phyloP scores from a whole-genome alignment of 768 basidiomycete genomes.

The Boletus rex-veris region DNA sequence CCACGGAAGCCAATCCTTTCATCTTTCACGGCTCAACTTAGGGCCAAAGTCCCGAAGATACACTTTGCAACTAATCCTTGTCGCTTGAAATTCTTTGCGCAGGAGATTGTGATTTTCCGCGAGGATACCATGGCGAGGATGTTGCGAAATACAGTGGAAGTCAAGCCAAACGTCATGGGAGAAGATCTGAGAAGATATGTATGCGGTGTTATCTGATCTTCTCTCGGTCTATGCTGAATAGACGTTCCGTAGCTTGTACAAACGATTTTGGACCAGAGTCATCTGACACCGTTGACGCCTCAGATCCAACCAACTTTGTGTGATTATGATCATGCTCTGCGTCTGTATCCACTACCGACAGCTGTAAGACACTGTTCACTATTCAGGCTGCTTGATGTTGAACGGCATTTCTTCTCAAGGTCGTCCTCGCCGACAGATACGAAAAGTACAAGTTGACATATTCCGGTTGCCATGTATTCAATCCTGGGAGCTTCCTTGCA shows the following conservation, averaged over 20 bases:
- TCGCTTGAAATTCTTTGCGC: slow-evolving; percentile 90
- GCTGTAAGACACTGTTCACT: slow-evolving; percentile 51
- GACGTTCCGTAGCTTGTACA: slow-evolving; percentile 72
- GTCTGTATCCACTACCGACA: slow-evolving; percentile 92
- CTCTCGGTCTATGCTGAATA: not conserved
- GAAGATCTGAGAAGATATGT: slow-evolving; percentile 89
- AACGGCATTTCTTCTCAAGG: slow-evolving; percentile 39
- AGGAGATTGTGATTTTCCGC: slow-evolving; percentile 91
- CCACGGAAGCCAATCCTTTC: slow-evolving; percentile 82
- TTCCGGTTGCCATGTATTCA: slow-evolving; percentile 98
- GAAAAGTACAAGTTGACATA: slow-evolving; percentile 96
- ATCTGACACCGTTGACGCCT: slow-evolving; percentile 83
- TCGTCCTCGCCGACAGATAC: slow-evolving; percentile 94
- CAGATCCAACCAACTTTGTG: slow-evolving; percentile 83
- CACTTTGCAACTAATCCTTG: slow-evolving; percentile 91
- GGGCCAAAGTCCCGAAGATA: slow-evolving; percentile 69
- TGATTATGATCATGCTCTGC: slow-evolving; percentile 88
- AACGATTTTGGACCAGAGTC: slow-evolving; percentile 91
- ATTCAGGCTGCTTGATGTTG: not conserved
- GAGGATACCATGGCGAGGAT: slow-evolving; percentile 93
- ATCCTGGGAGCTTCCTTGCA: slow-evolving; percentile 89
- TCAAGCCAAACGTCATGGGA: slow-evolving; percentile 75
- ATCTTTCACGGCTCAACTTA: slow-evolving; percentile 66
- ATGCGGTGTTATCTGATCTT: slow-evolving; percentile 29
- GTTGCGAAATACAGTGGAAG: slow-evolving; percentile 86